Conservation (phyloP, 192 early-diverging fungal genomes). For the Funneliformis mosseae region DNA sequence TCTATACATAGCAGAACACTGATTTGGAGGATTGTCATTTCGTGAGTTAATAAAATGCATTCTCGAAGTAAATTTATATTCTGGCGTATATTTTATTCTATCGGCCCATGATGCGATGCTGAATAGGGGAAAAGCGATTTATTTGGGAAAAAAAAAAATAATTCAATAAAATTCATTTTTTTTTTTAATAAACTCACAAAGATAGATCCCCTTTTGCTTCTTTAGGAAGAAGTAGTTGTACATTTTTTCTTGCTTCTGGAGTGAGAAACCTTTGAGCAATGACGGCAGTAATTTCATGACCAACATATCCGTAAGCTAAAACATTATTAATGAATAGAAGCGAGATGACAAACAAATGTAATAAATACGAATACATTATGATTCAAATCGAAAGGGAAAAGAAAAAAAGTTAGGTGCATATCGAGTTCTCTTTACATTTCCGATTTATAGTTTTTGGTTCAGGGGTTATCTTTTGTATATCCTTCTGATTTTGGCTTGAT, state of each 20-base stretch:
- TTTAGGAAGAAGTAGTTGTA: slow-evolving; percentile 34
- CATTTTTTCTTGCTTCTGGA: slow-evolving; percentile 26
- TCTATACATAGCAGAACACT: slow-evolving; percentile 34
- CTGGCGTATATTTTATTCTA: not conserved
- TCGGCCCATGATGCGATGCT: slow-evolving; percentile 37
- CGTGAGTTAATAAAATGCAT: slow-evolving; percentile 38
- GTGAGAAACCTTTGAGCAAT: slow-evolving; percentile 49
- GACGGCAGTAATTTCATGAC: slow-evolving; percentile 43
- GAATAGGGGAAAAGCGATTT: not conserved
- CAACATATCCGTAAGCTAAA: slow-evolving; percentile 18
- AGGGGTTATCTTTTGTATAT: no score
- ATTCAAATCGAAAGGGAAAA: not conserved
- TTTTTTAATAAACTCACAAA: not conserved
- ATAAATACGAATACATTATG: not conserved
- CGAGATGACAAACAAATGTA: not conserved
- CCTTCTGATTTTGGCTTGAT: no score
- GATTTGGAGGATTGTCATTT: slow-evolving; percentile 43
- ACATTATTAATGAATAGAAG: not conserved
- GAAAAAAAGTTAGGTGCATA: no score
- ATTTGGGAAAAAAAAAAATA: not conserved
- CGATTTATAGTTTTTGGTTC: no score
- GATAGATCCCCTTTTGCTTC: slow-evolving; percentile 41
- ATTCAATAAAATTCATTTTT: not conserved
- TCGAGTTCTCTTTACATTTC: no score
- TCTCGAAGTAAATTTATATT: slow-evolving; percentile 29